A percentile compares a stretch with the other conserved stretches of the same genome.
These are phyloP conservation scores for Toxoplasma gondii DNA, from an alignment of 169 alveolate genomes.

Conservation along the genomic window DNA sequence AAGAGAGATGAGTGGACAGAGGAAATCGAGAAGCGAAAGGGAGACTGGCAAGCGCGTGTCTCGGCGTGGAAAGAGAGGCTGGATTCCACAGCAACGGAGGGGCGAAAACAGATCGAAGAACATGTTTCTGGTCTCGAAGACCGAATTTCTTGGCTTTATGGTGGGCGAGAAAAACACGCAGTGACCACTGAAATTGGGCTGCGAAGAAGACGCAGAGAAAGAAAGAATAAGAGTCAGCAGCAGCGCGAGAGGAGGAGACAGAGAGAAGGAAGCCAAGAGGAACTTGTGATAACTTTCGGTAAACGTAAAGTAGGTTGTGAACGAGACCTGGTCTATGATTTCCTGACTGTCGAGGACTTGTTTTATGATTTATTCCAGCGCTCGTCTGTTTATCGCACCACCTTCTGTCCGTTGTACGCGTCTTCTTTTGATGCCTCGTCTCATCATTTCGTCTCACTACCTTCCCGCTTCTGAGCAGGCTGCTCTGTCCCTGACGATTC, in stretches of 20 bases:
- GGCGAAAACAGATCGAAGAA: neutral
- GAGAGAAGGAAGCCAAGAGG: no score
- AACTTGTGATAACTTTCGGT: no score
- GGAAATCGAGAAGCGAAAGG: neutral
- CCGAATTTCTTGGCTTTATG: slow-evolving; percentile 7
- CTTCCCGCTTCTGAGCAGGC: neutral
- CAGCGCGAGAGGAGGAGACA: neutral
- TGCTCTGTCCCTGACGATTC: neutral
- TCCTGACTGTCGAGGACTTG: no score
- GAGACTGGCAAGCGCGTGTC: neutral
- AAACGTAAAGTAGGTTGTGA: no score
- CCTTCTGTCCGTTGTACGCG: no score
- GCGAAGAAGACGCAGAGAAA: neutral
- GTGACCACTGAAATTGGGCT: neutral
- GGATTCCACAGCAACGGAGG: neutral
- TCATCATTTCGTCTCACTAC: neutral
- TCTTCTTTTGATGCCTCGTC: neutral
- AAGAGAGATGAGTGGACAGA: neutral
- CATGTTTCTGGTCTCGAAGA: neutral
- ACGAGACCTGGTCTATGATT: no score
- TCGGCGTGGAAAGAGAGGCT: neutral
- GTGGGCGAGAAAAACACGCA: neutral
- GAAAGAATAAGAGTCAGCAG: neutral
- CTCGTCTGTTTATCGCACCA: no score
- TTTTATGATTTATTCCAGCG: no score